phyloP scores from a whole-genome alignment of 2,329 filamentous ascomycete species.

The Diaporthe longicolla region DNA sequence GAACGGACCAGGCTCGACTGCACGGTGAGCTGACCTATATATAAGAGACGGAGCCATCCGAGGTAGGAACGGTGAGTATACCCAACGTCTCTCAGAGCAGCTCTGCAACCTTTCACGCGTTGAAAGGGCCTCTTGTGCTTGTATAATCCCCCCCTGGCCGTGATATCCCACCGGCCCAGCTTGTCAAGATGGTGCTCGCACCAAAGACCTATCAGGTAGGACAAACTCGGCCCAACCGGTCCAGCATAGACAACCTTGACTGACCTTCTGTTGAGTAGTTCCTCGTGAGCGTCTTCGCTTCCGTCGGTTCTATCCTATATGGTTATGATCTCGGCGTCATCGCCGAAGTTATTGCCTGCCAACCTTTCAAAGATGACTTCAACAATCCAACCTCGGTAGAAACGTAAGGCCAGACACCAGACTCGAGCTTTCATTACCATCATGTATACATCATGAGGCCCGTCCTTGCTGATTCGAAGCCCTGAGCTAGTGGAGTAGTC shows the following conservation, averaged over 20 bases:
- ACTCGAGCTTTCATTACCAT: background rate
- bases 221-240: background rate
- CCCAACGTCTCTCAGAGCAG: background rate
- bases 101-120: constrained; percentile 12
- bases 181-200: constrained; percentile 42
- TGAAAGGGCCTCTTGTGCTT: constrained; percentile 1
- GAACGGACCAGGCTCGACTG: constrained; percentile 8
- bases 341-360: constrained; percentile 65
- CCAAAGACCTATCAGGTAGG: constrained; percentile 44
- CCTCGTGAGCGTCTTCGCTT: constrained; percentile 68
- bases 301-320: constrained; percentile 67
- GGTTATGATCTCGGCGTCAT: constrained; percentile 70
- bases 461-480: background rate
- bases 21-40: constrained; percentile 19
- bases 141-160: background rate
- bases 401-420: constrained; percentile 50
- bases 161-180: constrained; percentile 1
- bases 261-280: constrained; percentile 54
- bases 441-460: constrained; percentile 32
- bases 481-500: constrained; percentile 70
- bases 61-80: constrained; percentile 28
- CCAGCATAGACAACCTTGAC: constrained; percentile 26
- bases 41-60: constrained; percentile 15
- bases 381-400: constrained; percentile 52
- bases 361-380: constrained; percentile 45